Evolutionary conservation across 1,284 basidiomycete species (phyloP).

Genomic region (Apiotrichum sp.): DNA sequence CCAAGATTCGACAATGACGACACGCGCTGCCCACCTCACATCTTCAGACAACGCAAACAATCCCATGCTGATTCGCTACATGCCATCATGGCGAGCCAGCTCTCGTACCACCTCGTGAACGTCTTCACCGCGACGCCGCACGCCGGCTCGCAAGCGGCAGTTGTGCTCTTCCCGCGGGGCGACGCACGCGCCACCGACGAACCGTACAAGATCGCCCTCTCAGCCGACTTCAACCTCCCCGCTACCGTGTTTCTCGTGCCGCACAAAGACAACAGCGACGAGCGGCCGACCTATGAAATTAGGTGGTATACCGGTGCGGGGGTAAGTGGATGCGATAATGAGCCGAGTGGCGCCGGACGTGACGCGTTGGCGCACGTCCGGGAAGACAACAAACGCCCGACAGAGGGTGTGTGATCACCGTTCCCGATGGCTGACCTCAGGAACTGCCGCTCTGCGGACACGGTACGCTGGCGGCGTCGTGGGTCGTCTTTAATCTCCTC

Average conservation of each 20-base stretch:
- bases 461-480: slow-evolving; percentile 33
- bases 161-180: slow-evolving; percentile 24
- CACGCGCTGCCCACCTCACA: too few relatives aligned
- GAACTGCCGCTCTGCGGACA: slow-evolving; percentile 39
- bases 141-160: slow-evolving; percentile 38
- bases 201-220: slow-evolving; percentile 23
- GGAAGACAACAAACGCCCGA: too few relatives aligned
- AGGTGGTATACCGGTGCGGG: slow-evolving; percentile 37
- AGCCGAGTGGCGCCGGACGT: too few relatives aligned
- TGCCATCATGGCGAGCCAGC: neutral
- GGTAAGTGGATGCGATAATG: slow-evolving; percentile 14
- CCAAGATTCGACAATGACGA: too few relatives aligned
- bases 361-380: too few relatives aligned
- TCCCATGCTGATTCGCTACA: too few relatives aligned
- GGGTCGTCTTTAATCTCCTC: slow-evolving; percentile 22
- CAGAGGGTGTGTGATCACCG: too few relatives aligned
- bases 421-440: slow-evolving; percentile 5
- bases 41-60: too few relatives aligned
- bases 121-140: slow-evolving; percentile 30
- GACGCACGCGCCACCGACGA: slow-evolving; percentile 24
- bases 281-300: slow-evolving; percentile 23
- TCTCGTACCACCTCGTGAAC: slow-evolving; percentile 31
- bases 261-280: slow-evolving; percentile 9
- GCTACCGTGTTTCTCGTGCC: slow-evolving; percentile 35
- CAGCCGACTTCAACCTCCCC: slow-evolving; percentile 33